Conservation (phyloP, 2,329 filamentous ascomycete genomes). For the Alternaria arborescens region DNA sequence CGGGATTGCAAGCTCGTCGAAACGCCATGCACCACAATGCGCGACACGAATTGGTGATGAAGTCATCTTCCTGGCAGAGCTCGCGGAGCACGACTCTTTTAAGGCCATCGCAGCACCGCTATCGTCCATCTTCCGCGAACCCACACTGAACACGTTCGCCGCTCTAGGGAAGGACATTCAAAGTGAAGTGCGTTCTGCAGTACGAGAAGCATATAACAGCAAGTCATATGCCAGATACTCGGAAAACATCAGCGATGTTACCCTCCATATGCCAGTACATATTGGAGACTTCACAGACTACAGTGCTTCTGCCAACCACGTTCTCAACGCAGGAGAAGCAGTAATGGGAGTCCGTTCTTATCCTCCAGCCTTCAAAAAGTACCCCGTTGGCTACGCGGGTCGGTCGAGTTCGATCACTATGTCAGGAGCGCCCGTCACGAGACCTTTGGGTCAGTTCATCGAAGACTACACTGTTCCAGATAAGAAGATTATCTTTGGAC, state of each 20-base stretch:
- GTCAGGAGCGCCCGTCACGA: slow-evolving; percentile 54
- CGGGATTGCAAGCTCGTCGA: slow-evolving; percentile 39
- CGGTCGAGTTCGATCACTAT: slow-evolving; percentile 60
- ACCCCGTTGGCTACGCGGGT: slow-evolving; percentile 63
- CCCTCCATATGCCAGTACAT: slow-evolving; percentile 64
- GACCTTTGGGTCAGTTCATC: slow-evolving; percentile 41
- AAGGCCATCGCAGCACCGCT: slow-evolving; percentile 28
- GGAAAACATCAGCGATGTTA: slow-evolving; percentile 52
- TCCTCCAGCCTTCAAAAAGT: slow-evolving; percentile 42
- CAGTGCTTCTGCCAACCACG: slow-evolving; percentile 63
- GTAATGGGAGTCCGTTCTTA: slow-evolving; percentile 32
- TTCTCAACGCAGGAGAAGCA: slow-evolving; percentile 59
- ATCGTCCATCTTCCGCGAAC: slow-evolving; percentile 41
- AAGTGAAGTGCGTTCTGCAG: slow-evolving; percentile 51
- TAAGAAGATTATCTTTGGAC: slow-evolving; percentile 60
- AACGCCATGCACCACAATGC: slow-evolving; percentile 49
- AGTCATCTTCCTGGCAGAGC: slow-evolving; percentile 62
- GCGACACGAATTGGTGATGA: slow-evolving; percentile 62
- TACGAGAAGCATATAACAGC: slow-evolving; percentile 49
- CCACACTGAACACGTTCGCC: slow-evolving; percentile 60
- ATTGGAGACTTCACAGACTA: slow-evolving; percentile 68
- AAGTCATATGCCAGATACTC: slow-evolving; percentile 21
- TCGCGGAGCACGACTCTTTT: slow-evolving; percentile 49
- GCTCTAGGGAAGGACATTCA: slow-evolving; percentile 54
- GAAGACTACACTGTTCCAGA: slow-evolving; percentile 48